phyloP scores from a whole-genome alignment of 1,139 yeast genomes.

The Nakaseomyces bracarensis region DNA sequence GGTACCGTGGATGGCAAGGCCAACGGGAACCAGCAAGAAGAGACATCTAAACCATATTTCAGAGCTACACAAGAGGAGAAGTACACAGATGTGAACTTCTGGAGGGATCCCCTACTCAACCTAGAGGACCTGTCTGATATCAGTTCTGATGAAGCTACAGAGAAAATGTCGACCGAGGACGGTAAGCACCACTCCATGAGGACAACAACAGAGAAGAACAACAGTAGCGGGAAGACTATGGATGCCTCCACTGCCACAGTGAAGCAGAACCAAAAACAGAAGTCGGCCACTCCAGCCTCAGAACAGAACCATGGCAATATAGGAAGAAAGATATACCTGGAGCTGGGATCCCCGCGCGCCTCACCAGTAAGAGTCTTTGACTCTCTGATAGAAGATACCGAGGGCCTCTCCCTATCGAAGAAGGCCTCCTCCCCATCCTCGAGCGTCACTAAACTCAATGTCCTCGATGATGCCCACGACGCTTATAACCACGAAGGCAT shows the following conservation, averaged over 20 bases:
- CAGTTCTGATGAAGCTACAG: conserved; percentile 10
- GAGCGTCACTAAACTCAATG: conserved; percentile 21
- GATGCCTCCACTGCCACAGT: too few relatives aligned
- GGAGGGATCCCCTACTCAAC: conserved; percentile 77
- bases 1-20: not conserved
- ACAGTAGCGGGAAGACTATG: too few relatives aligned
- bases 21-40: conserved; percentile 3
- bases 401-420: conserved; percentile 12
- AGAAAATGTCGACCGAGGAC: not conserved
- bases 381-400: conserved; percentile 4
- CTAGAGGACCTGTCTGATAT: conserved; percentile 36
- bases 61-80: conserved; percentile 45
- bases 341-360: conserved; percentile 29
- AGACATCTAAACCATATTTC: conserved; percentile 14
- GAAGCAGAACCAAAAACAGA: too few relatives aligned
- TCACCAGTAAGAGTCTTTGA: conserved; percentile 21
- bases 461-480: conserved; percentile 19
- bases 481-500: conserved; percentile 25
- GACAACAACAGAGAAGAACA: not conserved
- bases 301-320: conserved; percentile 9
- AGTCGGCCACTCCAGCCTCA: not conserved
- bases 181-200: not conserved
- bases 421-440: conserved; percentile 17
- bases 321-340: conserved; percentile 29
- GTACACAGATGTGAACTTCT: conserved; percentile 79